Percentiles rank a stretch among this genome's conserved stretches.
Evolutionary conservation across 805 yeast genomes (phyloP).

Genomic region (Saccharomycopsis sp.): DNA sequence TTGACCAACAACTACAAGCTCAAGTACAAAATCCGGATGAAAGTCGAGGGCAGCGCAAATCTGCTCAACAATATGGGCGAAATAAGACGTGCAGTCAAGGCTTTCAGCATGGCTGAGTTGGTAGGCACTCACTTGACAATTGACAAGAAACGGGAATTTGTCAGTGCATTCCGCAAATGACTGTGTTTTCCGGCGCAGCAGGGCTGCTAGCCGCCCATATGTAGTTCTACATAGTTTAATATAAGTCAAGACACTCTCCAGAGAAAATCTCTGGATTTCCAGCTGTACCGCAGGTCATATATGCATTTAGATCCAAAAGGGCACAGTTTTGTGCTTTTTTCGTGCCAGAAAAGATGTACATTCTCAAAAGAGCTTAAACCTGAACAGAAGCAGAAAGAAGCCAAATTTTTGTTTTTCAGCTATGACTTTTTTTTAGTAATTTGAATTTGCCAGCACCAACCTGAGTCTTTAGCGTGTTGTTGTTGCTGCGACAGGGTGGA

Average conservation of each 20-base stretch:
- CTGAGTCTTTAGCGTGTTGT: too few species aligned
- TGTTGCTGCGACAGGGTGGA: too few species aligned
- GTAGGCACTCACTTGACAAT: slow-evolving; percentile 11
- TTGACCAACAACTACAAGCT: background rate
- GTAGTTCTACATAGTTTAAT: too few species aligned
- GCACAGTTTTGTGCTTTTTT: background rate
- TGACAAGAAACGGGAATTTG: slow-evolving; percentile 1
- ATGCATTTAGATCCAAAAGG: background rate
- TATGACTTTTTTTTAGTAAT: background rate
- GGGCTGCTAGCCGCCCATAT: background rate
- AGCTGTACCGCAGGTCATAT: background rate
- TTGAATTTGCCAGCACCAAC: background rate
- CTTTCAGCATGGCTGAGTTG: slow-evolving; percentile 7
- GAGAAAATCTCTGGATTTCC: too few species aligned
- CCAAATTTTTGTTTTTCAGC: background rate
- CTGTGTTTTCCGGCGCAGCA: background rate
- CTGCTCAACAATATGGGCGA: background rate
- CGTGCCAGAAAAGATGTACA: background rate
- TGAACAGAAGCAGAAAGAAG: background rate
- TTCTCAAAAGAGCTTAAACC: background rate
- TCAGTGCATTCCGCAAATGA: background rate
- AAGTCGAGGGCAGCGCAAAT: background rate
- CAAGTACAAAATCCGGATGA: slow-evolving; percentile 8
- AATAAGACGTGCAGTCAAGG: slow-evolving; percentile 6
- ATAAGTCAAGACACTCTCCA: too few species aligned